phyloP scores from a whole-genome alignment of 371 early-diverging fungal genomes.

The Mortierella sp. region DNA sequence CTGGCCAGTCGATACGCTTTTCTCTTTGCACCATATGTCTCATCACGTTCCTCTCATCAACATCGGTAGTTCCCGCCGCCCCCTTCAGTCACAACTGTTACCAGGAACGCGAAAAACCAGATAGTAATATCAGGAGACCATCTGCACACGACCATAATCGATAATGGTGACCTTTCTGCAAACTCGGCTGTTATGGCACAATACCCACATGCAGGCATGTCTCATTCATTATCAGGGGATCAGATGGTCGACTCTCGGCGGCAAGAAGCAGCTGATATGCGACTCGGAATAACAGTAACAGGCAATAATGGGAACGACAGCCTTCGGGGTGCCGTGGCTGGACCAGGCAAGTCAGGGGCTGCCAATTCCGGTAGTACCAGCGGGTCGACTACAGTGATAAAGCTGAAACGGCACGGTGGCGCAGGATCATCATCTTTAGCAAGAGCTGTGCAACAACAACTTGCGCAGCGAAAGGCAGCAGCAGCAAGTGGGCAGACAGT shows the following conservation, averaged over 20 bases:
- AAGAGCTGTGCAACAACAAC: slow-evolving; percentile 47
- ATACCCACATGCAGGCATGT: slow-evolving; percentile 8
- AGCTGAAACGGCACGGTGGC: slow-evolving; percentile 51
- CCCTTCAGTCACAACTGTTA: slow-evolving; percentile 49
- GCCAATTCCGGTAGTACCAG: slow-evolving; percentile 11
- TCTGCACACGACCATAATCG: slow-evolving; percentile 39
- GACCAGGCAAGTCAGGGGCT: slow-evolving; percentile 14
- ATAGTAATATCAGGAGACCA: slow-evolving; percentile 50
- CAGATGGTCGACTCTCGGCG: slow-evolving; percentile 7
- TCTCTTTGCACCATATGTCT: background rate
- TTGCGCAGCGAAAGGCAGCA: slow-evolving; percentile 46
- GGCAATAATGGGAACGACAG: slow-evolving; percentile 1
- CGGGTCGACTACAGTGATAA: slow-evolving; percentile 49
- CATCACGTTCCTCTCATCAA: background rate
- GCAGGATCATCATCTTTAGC: slow-evolving; percentile 50
- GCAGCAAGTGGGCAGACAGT: slow-evolving; percentile 26
- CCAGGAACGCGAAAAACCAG: slow-evolving; percentile 42
- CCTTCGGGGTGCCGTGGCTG: slow-evolving; percentile 10
- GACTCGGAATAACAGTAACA: slow-evolving; percentile 1
- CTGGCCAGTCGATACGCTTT: background rate
- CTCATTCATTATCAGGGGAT: slow-evolving; percentile 11
- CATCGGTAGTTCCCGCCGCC: slow-evolving; percentile 50
- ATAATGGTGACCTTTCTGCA: slow-evolving; percentile 28
- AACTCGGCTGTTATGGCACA: slow-evolving; percentile 16
- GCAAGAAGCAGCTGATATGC: slow-evolving; percentile 7